Base-by-base conservation (phyloP, 441 rosid species). In the Populus tomentosa region DNA sequence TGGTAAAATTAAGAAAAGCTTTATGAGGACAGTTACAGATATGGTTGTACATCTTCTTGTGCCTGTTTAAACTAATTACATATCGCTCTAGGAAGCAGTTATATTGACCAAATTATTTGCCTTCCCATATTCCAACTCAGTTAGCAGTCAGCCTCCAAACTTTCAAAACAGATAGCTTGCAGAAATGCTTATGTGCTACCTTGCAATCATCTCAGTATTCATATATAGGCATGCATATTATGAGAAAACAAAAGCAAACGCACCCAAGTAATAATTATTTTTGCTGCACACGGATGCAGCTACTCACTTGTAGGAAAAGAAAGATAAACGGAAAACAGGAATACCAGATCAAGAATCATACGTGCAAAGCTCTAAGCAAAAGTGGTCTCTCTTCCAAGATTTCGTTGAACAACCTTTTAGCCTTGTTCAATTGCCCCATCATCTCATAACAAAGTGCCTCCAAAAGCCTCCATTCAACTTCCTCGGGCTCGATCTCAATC, bases 391-490 rank as follows among this genome's bases (percentile, higher is more conserved):
- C 89, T 82, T 84, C 82, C 82, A 93, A 83, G 74, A 95, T 88
- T 74, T 88, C 91, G 71, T 82, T 84, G 67, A 87, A 88, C 84
- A 93, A 70, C 77, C 88, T 86, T 80, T 89, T 92, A 13, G 99
- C 92, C 62, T 77, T 85, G 70, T 88, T 86, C 69, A 95, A 79
- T 71, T 91, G 82, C 62, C 95, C 97, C 94, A 91, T 82, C 69
- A 87, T 84, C 80, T 95, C 98, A 75, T 90, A 90, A 75, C 97
- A 95, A 79, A 95, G 87, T 23, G 97, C 98, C 87, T 90, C 87
- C 79, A 95, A 78, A 53, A 95, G 93, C 90, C 89, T 95, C 99
- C 97, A 95, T 69, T 95, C 99, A 14, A 91, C 89, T 78, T 92
- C 97, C 56, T 81, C 59, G 20, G 95, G 96, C 80, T 90, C 94